Evolutionary conservation across 768 basidiomycete genomes (phyloP), one percentile per base, ranked within the genome.

Genomic region (Trametes elegans): DNA sequence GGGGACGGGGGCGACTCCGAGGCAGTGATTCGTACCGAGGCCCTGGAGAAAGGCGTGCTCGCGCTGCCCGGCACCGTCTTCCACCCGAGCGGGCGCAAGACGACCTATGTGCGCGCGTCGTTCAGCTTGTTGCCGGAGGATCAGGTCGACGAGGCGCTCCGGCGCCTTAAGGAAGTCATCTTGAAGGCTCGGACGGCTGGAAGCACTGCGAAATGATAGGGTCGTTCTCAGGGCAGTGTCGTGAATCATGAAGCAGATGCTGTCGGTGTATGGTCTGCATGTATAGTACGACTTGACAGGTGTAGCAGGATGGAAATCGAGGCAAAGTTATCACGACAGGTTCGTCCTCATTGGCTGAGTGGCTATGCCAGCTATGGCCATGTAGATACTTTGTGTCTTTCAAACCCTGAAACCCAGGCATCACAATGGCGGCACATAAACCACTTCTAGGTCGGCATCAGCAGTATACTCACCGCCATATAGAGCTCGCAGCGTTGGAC

Each of bases 31-130:
- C 76, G 79, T 51, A 85, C 80, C 7, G 84, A 83, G 49, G 93
- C 93, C 9, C 79, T 90, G 51, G 82, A 85, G 60, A 80, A 81
- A 21, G 93, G 93, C 18, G 89, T 97, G 7, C 81, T 97, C n/a
- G 93, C 90, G 16, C 79, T 97, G 10, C 94, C 94, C 0, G 94
- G 94, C 14, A 84, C 80, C 2, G 84, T 84, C 18, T 95, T 94
- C 74, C 75, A 87, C 52, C 91, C 93, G 14, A 83, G 79, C 55
- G 85, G 83, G 11, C 72, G 79, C 35, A 82, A 78, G 66, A 85
- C 87, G 7, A 75, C 83, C 21, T 90, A 87, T 66, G 88, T 95
- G 26, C 79, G 94, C 38, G 90, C 90, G 16, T 77, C 89, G 34
- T 97, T 96, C 72, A 90, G 89, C 65, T 67, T 89, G 54, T 73